Base-by-base conservation (phyloP, 2,329 filamentous ascomycete species). In the Cercospora sp. region DNA sequence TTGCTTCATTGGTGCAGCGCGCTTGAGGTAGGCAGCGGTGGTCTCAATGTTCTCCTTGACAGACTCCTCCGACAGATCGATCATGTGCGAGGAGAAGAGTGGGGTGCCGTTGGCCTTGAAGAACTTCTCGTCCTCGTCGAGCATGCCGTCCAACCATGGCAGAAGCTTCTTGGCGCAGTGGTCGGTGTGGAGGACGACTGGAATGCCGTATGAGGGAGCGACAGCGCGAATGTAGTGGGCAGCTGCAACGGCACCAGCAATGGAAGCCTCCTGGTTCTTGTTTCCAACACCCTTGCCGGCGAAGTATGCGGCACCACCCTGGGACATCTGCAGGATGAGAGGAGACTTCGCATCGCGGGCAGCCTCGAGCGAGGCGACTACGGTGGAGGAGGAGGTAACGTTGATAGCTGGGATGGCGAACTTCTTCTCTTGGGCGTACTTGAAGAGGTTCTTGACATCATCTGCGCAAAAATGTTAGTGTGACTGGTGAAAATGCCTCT, bases 161-260 rank as follows among this genome's bases (percentile, higher is more conserved):
- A 98, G 90, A 68, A 98, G 92, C 90, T 98, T 98, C 91, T 98
- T 98, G 80, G 95, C 94, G 84, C 94, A 97, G 87, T 98, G 95
- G 82, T 99, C 95, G 80, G 94, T 96, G 89, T 97, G 94, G 69
- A 98, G 89, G 77, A 98, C 86, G 75, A 97, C 93, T 77, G 94
- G 94, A 74, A 98, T 85, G 75, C 90, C 93, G 83, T 99, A 99
- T 75, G 87, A 76, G 69, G 94, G 92, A 63, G 95, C 93, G 77
- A 98, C 84, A 74, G 91, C 85, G 79, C 94, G 92, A 84, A 97
- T 93, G 86, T 92, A 98, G 85, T 97, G 92, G 75, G 95, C 95
- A 76, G 87, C 94, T 72, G 95, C 94, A 73, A 98, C 83, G 80
- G 92, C 86, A 80, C 95, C 95, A 67, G 90, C 90, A 79, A 99